phyloP scores from a whole-genome alignment of 2,329 filamentous ascomycete species.

The Claviceps sp. region DNA sequence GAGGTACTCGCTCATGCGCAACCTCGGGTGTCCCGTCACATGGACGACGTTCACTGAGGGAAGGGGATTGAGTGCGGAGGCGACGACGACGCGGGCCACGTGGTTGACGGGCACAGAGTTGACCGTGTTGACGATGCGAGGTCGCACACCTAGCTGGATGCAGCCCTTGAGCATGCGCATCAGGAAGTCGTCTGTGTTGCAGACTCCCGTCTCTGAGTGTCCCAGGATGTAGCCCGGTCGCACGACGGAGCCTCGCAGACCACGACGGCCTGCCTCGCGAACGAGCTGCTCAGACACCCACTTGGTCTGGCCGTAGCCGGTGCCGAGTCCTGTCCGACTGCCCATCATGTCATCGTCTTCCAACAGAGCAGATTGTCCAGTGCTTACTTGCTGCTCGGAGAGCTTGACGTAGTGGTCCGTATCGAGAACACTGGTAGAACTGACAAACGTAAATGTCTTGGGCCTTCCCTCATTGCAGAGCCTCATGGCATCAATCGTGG shows the following conservation, averaged over 20 bases:
- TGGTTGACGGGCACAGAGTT: constrained; percentile 83
- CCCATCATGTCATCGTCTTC: constrained; percentile 71
- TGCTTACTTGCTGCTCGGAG: constrained; percentile 36
- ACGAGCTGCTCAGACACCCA: constrained; percentile 61
- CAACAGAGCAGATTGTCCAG: constrained; percentile 50
- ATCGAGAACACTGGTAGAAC: constrained; percentile 64
- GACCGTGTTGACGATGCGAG: constrained; percentile 72
- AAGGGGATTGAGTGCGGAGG: constrained; percentile 52
- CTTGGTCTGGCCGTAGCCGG: constrained; percentile 85
- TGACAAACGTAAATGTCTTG: constrained; percentile 70
- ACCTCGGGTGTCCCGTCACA: constrained; percentile 54
- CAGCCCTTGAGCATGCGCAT: constrained; percentile 80
- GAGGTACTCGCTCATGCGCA: constrained; percentile 42
- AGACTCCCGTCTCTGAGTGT: constrained; percentile 54
- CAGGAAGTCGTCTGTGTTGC: constrained; percentile 80
- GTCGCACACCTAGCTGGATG: constrained; percentile 60
- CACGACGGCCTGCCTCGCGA: constrained; percentile 63
- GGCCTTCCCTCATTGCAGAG: constrained; percentile 66
- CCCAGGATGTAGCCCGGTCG: constrained; percentile 80
- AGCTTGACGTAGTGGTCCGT: constrained; percentile 67
- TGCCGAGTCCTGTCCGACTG: constrained; percentile 62
- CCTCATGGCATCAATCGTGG: constrained; percentile 60
- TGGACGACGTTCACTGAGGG: constrained; percentile 49
- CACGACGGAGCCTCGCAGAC: constrained; percentile 62
- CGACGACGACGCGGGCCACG: constrained; percentile 68